These are phyloP conservation scores for Mortierella sp. DNA, from an alignment of 371 early-diverging fungal genomes.

Conservation along the genomic window DNA sequence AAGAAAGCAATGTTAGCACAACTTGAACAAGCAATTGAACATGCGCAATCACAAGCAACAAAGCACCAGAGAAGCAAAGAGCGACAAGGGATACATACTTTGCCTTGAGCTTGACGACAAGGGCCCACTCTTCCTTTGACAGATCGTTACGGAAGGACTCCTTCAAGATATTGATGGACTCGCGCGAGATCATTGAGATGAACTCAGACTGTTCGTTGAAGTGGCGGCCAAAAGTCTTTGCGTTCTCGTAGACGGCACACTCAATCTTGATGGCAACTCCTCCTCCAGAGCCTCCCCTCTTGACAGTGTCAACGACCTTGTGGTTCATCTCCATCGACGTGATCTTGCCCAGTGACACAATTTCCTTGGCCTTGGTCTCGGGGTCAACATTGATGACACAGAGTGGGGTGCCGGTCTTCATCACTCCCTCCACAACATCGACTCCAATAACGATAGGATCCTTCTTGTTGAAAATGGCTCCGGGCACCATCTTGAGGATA, in stretches of 20 bases:
- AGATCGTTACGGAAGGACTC: slow-evolving; percentile 96
- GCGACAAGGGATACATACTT: slow-evolving; percentile 37
- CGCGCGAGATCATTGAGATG: slow-evolving; percentile 87
- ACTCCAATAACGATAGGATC: slow-evolving; percentile 99
- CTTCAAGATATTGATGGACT: slow-evolving; percentile 98
- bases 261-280: slow-evolving; percentile 99
- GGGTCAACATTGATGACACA: slow-evolving; percentile 92
- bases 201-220: slow-evolving; percentile 92
- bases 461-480: slow-evolving; percentile 96
- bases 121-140: slow-evolving; percentile 93
- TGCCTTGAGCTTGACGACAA: slow-evolving; percentile 86
- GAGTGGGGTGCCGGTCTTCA: slow-evolving; percentile 96
- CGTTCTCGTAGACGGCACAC: slow-evolving; percentile 84
- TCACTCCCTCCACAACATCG: slow-evolving; percentile 95
- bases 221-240: slow-evolving; percentile 97
- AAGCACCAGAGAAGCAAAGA: not conserved
- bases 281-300: slow-evolving; percentile 87
- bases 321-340: slow-evolving; percentile 98
- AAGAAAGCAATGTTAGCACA: not conserved
- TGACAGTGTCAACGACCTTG: slow-evolving; percentile 87
- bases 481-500: slow-evolving; percentile 94
- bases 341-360: slow-evolving; percentile 92
- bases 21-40: not conserved
- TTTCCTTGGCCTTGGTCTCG: slow-evolving; percentile 78
- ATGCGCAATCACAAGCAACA: not conserved